Evolutionary conservation across 192 early-diverging fungal genomes (phyloP).

Genomic region (Coemansia sp.): DNA sequence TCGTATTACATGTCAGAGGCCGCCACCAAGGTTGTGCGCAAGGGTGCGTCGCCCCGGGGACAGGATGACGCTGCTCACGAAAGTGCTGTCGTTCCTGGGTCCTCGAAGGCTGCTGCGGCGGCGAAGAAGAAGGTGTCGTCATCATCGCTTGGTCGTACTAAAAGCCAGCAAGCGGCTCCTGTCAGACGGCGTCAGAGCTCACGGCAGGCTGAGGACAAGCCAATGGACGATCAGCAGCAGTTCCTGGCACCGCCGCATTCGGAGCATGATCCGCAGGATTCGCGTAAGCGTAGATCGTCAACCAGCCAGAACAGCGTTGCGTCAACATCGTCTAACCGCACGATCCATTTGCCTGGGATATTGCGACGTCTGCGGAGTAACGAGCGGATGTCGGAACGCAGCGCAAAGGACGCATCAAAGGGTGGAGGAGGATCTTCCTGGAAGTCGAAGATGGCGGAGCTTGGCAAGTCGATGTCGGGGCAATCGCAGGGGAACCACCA

Average conservation of each 20-base stretch:
- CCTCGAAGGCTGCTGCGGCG: too few relatives aligned
- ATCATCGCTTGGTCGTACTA: neutral
- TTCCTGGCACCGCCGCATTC: neutral
- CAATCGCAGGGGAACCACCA: constrained; percentile 1
- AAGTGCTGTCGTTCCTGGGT: neutral
- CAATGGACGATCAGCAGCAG: neutral
- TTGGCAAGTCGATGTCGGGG: neutral
- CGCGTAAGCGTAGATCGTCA: constrained; percentile 13
- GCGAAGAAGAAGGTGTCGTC: neutral
- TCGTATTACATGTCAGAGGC: too few relatives aligned
- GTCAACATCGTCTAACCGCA: constrained; percentile 30
- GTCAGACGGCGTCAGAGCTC: neutral
- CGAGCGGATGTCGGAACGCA: constrained; percentile 12
- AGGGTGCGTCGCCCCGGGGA: too few relatives aligned
- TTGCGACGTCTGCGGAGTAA: constrained; percentile 38
- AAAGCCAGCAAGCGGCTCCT: neutral
- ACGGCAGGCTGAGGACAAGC: neutral
- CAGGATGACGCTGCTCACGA: neutral
- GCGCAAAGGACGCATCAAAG: neutral
- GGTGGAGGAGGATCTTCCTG: constrained; percentile 3
- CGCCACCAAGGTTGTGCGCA: too few relatives aligned
- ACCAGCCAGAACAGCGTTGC: constrained; percentile 25
- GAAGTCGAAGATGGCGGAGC: constrained; percentile 18
- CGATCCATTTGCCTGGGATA: constrained; percentile 31
- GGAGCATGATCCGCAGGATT: neutral